Base-by-base conservation (phyloP, 495 filamentous ascomycete species). In the Pseudotulostoma volvatum region DNA sequence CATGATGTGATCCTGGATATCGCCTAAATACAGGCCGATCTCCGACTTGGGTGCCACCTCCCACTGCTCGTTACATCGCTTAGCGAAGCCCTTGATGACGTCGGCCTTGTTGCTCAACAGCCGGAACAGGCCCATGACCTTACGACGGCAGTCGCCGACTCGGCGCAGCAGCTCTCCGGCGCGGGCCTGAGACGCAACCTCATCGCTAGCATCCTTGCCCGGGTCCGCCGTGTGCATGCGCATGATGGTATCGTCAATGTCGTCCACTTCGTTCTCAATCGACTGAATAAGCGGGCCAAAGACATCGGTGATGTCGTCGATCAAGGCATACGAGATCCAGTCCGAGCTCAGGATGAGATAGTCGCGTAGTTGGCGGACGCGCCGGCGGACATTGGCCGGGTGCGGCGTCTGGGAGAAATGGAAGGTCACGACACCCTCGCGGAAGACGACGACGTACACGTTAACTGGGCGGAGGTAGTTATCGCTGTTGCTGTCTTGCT, bases 1-100 rank as follows among this genome's bases (percentile, higher is more conserved):
- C 59, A 97, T 77, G 48, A 95, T 94, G 55, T 95, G 88, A 62
- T 97, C 90, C 59, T 96, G 90, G 48, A 97, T 95, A 66, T 95
- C 90, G 38, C 90, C 88, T 43, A 97, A 59, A 60, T 95, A 97
- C 38, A 96, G 51, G 4, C 90, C 88, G 57, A 97, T 95, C 57
- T 97, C 90, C 21, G 80, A 86, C 42, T 88, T 69, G 37, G 90
- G 90, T 18, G 90, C 92, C 32, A 97, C 79, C 50, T 93, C 83
- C 85, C 90, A 97, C 44, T 88, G 84, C 62, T 97, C 90, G 48
- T 93, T 97, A 57, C 90, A 97, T 14, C 90, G 69, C 62, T 97
- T 97, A n/a, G 90, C 90, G 45, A 97, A 95, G 1, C 90, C 86
- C 63, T 95, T 95, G 61, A 97, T 95, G 18, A 97, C 90, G 48